A percentile compares a stretch with the other conserved stretches of the same genome.
Conservation (phyloP, 129 eudicot genomes). For the Cynara cardunculus region DNA sequence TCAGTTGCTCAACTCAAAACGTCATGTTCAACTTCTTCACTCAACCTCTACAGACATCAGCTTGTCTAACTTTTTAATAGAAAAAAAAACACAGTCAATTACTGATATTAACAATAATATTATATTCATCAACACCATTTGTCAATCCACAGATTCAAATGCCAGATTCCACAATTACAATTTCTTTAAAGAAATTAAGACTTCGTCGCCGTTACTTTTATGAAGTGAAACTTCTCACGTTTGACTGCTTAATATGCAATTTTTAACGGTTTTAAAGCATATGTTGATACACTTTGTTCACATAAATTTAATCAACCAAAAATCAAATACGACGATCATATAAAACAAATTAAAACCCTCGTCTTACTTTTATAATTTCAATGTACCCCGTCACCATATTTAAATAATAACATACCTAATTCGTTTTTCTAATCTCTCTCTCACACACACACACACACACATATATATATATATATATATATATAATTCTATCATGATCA, state of each 20-base stretch:
- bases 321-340: neutral
- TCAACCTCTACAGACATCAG: neutral
- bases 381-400: constrained; percentile 18
- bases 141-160: neutral
- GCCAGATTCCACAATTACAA: too few species aligned
- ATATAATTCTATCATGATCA: constrained; percentile 15
- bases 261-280: neutral
- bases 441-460: neutral
- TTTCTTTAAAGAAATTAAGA: too few species aligned
- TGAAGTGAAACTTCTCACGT: neutral
- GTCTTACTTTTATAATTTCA: constrained; percentile 17
- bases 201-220: neutral
- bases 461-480: neutral
- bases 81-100: neutral
- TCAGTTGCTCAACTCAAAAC: neutral
- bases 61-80: neutral
- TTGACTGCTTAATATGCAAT: neutral
- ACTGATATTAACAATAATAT: neutral
- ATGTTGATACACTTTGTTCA: neutral
- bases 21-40: neutral
- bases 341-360: neutral
- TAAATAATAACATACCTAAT: constrained; percentile 19
- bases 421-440: constrained; percentile 9
- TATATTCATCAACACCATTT: neutral
- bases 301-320: neutral